Evolutionary conservation across 768 basidiomycete species (phyloP), one percentile per base, ranked within the genome.

Genomic region (Kwoniella botswanensis): DNA sequence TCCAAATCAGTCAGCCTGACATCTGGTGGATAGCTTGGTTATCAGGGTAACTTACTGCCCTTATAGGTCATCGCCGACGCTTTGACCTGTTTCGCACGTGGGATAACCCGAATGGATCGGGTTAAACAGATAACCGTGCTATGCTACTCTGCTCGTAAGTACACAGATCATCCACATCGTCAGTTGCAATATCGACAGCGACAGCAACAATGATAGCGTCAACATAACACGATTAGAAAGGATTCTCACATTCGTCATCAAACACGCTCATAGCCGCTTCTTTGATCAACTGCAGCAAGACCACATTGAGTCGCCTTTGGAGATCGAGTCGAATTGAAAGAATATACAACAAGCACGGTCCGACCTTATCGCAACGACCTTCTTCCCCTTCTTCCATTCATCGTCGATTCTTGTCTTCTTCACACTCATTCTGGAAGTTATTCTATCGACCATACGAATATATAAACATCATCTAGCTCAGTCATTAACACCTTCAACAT

Each of bases 41-140:
- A 35, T 6, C 35, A 35, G 35, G 35, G 35, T 35, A 26, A 26
- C 26, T 26, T 26, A 35, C 35, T 35, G 35, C 3, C 17, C 59
- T n/a, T 3, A 9, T 60, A 35, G 59, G 35, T 10, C 59, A 60
- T 21, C 17, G 44, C 59, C 59, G 59, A 60, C 57, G 26, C 29
- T 35, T 12, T 1, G 55, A 29, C 57, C 46, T 50, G 13, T 50
- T 50, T 13, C 15, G 46, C 59, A 60, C 59, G 59, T 60, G 59
- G 59, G 22, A 11, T 17, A 29, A 35, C 24, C 59, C 59, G 59
- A 60, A n/a, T n/a, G 35, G 12, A 60, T 60, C 59, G 59, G 59
- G 35, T 60, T 35, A 22, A n/a, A 59, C 24, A 59, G 57, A 60
- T 60, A 60, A 60, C 59, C 59, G 59, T 60, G 35, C 35, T 18